A percentile compares a stretch with the other conserved stretches of the same genome.
These are phyloP conservation scores for Entophlyctis luteolus DNA, from an alignment of 192 early-diverging fungal genomes.

Conservation along the genomic window DNA sequence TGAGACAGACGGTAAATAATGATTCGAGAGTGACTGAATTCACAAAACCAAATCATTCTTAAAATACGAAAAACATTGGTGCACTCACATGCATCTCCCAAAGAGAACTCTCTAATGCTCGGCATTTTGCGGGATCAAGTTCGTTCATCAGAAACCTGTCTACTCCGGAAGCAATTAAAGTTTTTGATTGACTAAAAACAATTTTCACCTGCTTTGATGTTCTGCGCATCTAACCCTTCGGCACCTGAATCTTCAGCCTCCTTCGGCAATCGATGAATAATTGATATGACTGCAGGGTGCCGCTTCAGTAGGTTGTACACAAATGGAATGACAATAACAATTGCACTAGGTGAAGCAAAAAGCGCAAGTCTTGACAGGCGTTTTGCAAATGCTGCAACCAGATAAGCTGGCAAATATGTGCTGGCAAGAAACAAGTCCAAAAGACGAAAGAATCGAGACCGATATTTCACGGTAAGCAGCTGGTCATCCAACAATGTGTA, in stretches of 20 bases:
- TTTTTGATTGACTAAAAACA: no score
- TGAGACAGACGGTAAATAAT: conserved; percentile 84
- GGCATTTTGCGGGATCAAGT: conserved; percentile 71
- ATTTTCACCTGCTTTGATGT: no score
- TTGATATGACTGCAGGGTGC: conserved; percentile 81
- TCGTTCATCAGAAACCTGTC: conserved; percentile 55
- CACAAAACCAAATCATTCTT: not conserved
- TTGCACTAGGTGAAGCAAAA: conserved; percentile 78
- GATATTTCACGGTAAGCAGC: conserved; percentile 90
- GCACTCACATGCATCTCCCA: conserved; percentile 71
- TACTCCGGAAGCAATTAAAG: conserved; percentile 27
- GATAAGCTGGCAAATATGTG: conserved; percentile 77
- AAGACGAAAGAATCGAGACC: conserved; percentile 89
- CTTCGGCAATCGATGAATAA: conserved; percentile 66
- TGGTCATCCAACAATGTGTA: conserved; percentile 87
- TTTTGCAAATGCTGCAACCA: conserved; percentile 93
- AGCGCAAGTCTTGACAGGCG: conserved; percentile 79
- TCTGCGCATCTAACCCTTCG: no score
- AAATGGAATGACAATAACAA: conserved; percentile 81
- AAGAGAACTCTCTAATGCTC: conserved; percentile 79
- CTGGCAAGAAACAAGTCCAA: conserved; percentile 85
- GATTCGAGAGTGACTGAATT: conserved; percentile 70
- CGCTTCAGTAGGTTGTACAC: conserved; percentile 88
- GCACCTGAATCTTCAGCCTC: no score
- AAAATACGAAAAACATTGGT: not conserved